phyloP scores from a whole-genome alignment of 1,284 basidiomycete genomes.

The Trametes pubescens region DNA sequence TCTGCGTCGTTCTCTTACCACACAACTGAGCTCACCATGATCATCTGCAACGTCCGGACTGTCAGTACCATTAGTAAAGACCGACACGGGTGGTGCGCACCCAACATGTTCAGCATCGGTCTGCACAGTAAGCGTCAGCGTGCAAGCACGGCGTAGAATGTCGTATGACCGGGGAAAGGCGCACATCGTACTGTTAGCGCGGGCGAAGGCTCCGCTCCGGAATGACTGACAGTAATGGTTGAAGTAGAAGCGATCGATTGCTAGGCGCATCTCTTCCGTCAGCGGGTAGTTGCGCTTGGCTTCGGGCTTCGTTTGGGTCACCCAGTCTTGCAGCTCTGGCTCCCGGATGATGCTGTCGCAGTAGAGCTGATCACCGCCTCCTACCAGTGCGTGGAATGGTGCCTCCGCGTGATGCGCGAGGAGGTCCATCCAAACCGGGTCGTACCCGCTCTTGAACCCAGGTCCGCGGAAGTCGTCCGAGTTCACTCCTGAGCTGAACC shows the following conservation, averaged over 20 bases:
- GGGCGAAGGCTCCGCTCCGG: conserved; percentile 89
- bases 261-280: conserved; percentile 76
- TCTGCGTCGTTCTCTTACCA: conserved; percentile 1
- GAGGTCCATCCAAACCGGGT: conserved; percentile 94
- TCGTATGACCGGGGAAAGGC: conserved; percentile 36
- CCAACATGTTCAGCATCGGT: conserved; percentile 52
- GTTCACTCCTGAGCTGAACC: conserved; percentile 83
- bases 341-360: conserved; percentile 78
- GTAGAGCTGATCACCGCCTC: conserved; percentile 88
- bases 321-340: conserved; percentile 86
- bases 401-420: conserved; percentile 79
- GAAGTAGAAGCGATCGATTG: conserved; percentile 91
- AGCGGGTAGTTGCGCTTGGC: conserved; percentile 71
- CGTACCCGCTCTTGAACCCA: conserved; percentile 80
- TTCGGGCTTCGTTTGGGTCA: conserved; percentile 69
- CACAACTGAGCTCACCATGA: conserved; percentile 61
- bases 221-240: conserved; percentile 92
- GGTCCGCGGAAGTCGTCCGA: conserved; percentile 81
- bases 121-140: conserved; percentile 47
- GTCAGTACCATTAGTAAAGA: conserved; percentile 18
- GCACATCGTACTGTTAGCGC: conserved; percentile 93
- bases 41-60: conserved; percentile 58
- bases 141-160: conserved; percentile 56
- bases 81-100: conserved; percentile 38
- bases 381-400: conserved; percentile 88